phyloP scores from a whole-genome alignment of 2,329 filamentous ascomycete genomes.

The Trichoderma afroharzianum region DNA sequence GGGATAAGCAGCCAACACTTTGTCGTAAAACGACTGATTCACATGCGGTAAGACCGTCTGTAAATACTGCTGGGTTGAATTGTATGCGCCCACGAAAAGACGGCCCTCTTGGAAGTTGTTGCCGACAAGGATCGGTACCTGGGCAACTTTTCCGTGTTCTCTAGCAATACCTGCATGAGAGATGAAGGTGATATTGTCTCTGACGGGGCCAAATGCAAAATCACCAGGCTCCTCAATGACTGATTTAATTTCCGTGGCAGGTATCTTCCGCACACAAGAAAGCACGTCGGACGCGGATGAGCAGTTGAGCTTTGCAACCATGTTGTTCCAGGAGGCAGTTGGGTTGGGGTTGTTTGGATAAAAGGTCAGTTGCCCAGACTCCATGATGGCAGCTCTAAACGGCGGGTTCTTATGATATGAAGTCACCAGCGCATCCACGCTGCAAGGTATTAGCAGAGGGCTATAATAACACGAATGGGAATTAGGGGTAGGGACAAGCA shows the following conservation, averaged over 20 bases:
- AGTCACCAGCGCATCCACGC: background rate
- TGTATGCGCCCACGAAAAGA: background rate
- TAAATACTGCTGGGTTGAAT: background rate
- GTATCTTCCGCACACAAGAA: background rate
- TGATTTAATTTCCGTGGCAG: background rate
- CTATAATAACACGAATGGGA: background rate
- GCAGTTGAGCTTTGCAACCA: background rate
- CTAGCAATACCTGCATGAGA: background rate
- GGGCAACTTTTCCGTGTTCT: background rate
- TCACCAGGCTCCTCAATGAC: background rate
- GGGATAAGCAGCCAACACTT: background rate
- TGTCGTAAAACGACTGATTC: background rate
- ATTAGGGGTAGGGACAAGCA: background rate
- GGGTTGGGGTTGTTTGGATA: background rate
- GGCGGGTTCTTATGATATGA: background rate
- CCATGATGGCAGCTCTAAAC: background rate
- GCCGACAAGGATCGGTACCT: background rate
- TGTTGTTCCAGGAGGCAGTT: background rate
- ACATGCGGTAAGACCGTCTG: background rate
- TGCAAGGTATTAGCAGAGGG: background rate
- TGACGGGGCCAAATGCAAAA: background rate
- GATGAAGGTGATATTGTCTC: background rate
- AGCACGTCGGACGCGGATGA: background rate
- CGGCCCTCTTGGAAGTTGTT: background rate
- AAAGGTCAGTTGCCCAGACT: background rate